phyloP scores from a whole-genome alignment of 805 yeast species.

The Vanderwaltozyma polyspora region DNA sequence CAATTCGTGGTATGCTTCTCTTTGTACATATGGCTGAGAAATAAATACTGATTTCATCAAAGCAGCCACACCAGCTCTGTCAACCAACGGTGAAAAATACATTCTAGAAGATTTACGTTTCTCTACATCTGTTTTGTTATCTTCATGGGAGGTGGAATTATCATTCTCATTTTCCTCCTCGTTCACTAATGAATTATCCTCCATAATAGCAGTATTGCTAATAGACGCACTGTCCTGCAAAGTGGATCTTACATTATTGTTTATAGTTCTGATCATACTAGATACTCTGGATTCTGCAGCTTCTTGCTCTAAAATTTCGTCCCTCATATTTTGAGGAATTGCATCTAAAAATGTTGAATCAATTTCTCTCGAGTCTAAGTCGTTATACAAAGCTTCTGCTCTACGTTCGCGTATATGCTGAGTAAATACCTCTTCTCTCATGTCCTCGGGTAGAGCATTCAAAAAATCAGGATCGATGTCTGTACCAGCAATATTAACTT shows the following conservation, averaged over 20 bases:
- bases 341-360: slow-evolving; percentile 76
- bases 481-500: slow-evolving; percentile 78
- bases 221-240: slow-evolving; percentile 1
- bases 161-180: slow-evolving; percentile 8
- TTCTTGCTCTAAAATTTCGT: slow-evolving; percentile 51
- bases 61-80: slow-evolving; percentile 64
- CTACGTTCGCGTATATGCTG: slow-evolving; percentile 74
- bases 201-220: slow-evolving; percentile 12
- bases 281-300: slow-evolving; percentile 30
- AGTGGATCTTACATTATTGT: neutral
- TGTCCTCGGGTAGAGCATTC: slow-evolving; percentile 82
- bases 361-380: slow-evolving; percentile 47
- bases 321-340: slow-evolving; percentile 55
- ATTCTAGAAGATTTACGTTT: slow-evolving; percentile 27
- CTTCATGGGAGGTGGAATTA: too few species aligned
- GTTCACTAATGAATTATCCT: slow-evolving; percentile 8
- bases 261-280: slow-evolving; percentile 2
- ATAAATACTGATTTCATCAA: slow-evolving; percentile 59
- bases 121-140: too few species aligned
- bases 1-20: slow-evolving; percentile 55
- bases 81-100: slow-evolving; percentile 57
- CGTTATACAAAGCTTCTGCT: slow-evolving; percentile 38
- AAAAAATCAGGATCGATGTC: slow-evolving; percentile 88
- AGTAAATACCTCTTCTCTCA: slow-evolving; percentile 84
- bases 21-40: slow-evolving; percentile 52